Evolutionary conservation across 1,284 basidiomycete genomes (phyloP).

Genomic region (Wolfiporia cocos): DNA sequence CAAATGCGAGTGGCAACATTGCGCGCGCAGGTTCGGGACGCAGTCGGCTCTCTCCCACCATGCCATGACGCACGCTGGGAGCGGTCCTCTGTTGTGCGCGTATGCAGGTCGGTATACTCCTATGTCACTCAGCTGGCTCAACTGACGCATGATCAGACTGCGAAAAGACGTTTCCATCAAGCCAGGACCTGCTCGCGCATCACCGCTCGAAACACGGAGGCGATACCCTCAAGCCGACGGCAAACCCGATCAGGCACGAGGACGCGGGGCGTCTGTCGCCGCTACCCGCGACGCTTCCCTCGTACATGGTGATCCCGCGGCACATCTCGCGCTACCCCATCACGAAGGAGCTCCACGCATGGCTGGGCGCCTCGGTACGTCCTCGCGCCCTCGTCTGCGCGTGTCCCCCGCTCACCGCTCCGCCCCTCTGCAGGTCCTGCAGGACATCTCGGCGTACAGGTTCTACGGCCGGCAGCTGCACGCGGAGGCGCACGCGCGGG

Average conservation of each 20-base stretch:
- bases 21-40: conserved; percentile 31
- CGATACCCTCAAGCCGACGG: conserved; percentile 26
- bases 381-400: neutral
- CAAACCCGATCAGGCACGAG: conserved; percentile 28
- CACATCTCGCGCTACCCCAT: conserved; percentile 36
- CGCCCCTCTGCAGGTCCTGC: conserved; percentile 21
- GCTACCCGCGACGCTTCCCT: conserved; percentile 33
- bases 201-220: conserved; percentile 15
- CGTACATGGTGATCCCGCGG: conserved; percentile 41
- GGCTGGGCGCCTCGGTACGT: conserved; percentile 49
- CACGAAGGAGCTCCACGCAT: conserved; percentile 40
- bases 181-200: conserved; percentile 32
- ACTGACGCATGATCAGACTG: conserved; percentile 31
- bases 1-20: conserved; percentile 43
- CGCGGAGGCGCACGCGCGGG: conserved; percentile 17
- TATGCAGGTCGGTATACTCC: too few relatives aligned
- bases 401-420: neutral
- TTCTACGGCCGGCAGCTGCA: conserved; percentile 18
- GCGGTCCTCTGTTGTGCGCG: conserved; percentile 37
- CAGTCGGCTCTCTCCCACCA: conserved; percentile 32
- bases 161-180: conserved; percentile 30
- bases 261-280: conserved; percentile 22
- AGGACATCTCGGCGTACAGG: conserved; percentile 27
- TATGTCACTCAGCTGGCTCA: too few relatives aligned
- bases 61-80: conserved; percentile 37